Conservation (phyloP, 2,329 filamentous ascomycete genomes). For the Amauroascus verrucosus region DNA sequence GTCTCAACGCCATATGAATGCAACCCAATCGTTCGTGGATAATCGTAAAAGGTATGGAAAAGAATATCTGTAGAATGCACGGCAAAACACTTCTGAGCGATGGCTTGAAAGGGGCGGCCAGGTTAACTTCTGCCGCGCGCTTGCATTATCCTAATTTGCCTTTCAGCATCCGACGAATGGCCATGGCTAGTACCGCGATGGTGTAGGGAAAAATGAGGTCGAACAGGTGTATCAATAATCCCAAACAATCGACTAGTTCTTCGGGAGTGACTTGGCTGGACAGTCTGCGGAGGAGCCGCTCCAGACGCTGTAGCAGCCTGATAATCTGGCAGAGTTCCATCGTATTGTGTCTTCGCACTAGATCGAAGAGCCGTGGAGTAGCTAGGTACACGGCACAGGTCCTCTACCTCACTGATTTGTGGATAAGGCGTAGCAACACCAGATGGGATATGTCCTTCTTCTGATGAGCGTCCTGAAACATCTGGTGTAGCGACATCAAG, state of each 20-base stretch:
- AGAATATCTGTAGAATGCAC: background rate
- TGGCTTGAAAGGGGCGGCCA: background rate
- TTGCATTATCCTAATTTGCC: conserved; percentile 33
- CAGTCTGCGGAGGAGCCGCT: background rate
- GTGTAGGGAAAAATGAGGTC: conserved; percentile 20
- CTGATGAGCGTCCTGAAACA: conserved; percentile 38
- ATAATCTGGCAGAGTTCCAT: conserved; percentile 55
- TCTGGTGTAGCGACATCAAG: conserved; percentile 6
- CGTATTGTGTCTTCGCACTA: conserved; percentile 47
- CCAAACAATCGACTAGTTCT: conserved; percentile 3
- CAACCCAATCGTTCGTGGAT: background rate
- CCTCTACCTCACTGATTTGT: conserved; percentile 48
- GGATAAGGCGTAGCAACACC: conserved; percentile 35
- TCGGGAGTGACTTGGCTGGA: background rate
- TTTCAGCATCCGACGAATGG: conserved; percentile 30
- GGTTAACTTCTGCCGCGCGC: conserved; percentile 23
- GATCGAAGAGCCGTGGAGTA: conserved; percentile 64
- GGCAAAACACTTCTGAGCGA: background rate
- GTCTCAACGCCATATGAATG: conserved; percentile 6
- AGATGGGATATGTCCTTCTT: conserved; percentile 39
- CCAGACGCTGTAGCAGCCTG: conserved; percentile 32
- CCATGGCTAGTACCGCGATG: conserved; percentile 20
- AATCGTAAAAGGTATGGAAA: conserved; percentile 3
- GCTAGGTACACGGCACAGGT: conserved; percentile 63
- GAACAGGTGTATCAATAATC: conserved; percentile 15